Conservation (phyloP, 139 green algal genomes). For the Haematococcus sp. region DNA sequence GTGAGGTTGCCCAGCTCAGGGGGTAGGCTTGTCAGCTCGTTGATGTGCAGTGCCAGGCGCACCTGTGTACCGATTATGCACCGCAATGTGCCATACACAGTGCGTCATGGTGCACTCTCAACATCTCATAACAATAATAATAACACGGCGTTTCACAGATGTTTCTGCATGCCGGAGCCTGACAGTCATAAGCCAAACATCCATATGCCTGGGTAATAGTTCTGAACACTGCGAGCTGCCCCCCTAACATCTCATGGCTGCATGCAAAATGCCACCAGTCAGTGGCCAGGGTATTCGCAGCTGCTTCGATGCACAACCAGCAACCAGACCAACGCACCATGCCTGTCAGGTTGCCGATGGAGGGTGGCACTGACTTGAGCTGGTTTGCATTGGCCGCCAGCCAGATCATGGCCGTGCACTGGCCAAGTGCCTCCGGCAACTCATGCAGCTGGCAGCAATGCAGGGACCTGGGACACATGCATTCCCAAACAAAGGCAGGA, state of each 20-base stretch:
- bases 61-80: not conserved
- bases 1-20: constrained; percentile 30
- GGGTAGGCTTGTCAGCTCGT: constrained; percentile 29
- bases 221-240: no score
- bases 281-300: no score
- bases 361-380: constrained; percentile 22
- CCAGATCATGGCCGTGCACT: constrained; percentile 35
- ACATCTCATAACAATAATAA: no score
- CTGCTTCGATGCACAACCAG: no score
- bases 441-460: constrained; percentile 40
- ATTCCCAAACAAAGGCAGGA: no score
- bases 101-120: no score
- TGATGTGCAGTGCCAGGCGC: constrained; percentile 32
- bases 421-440: constrained; percentile 33
- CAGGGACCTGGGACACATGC: constrained; percentile 34
- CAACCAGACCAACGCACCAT: constrained; percentile 20
- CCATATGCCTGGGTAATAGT: no score
- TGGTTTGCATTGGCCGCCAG: constrained; percentile 38
- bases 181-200: no score
- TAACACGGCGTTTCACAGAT: no score
- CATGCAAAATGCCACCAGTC: no score
- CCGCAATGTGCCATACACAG: not conserved
- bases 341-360: constrained; percentile 27
- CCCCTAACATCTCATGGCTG: no score
- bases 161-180: no score